Base-by-base conservation (phyloP, 805 yeast genomes). In the Candida hungchunana region DNA sequence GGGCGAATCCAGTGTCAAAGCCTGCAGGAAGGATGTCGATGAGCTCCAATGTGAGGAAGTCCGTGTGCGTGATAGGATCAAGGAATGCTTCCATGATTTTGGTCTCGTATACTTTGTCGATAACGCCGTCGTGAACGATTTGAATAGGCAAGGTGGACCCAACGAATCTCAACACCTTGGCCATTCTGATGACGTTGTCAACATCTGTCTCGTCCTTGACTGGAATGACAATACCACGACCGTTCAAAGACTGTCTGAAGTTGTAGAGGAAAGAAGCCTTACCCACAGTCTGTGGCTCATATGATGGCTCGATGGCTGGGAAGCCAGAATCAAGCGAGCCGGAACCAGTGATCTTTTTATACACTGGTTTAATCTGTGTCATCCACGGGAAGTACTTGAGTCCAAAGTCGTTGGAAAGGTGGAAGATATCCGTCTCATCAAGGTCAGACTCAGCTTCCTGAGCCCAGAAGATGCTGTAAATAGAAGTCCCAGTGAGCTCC, bases 171-270 rank as follows among this genome's bases (percentile, higher is more conserved):
- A 68, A 43, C 29, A 75, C 59, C 5, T 71, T 67, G 20, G 83
- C 58, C 17, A 65, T 29, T 37, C 67, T 70, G 14, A 66, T 55
- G 24, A 73, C 46, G 36, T 74, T 77, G 13, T 64, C 59, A 10
- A 63, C 19, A 19, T 43, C 61, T 33, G 67, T 63, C 6, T 52
- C 51, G 36, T 74, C 67, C 15, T 67, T 46, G 1, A 72, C 69
- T 3, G 80, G 69, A 7, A 78, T 52, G 3, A 75, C 81, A 13
- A 77, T 67, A 7, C 85, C 85, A 39, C 56, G 57, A 4, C 77
- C 78, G 12, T 56, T 55, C 20, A 59, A 31, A 9, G 38, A 29
- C 7, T 39, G 42, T 41, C 40, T 52, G 19, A 51, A 48, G 15
- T 53, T 47, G 17, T 62, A 61, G 26, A 56, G 44, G 41, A 53